Evolutionary conservation across 148 eudicot genomes (phyloP), one percentile per base, ranked within the genome.

Genomic region (Persicaria tinctoria): DNA sequence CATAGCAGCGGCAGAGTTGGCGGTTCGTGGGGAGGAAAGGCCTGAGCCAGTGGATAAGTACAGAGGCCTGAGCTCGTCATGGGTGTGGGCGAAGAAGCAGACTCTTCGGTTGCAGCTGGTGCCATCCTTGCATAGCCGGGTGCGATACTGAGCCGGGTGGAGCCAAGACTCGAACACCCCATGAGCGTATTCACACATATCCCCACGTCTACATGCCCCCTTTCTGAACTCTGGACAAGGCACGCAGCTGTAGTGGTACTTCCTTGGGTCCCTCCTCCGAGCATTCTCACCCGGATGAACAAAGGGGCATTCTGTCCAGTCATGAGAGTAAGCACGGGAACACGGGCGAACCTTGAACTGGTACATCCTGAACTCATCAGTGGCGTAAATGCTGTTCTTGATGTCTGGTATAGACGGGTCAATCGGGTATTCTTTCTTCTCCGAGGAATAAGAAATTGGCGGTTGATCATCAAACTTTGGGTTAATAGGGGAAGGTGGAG

Each of bases 241-340:
- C 23, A 91, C 93, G 78, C 97, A 91, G 76, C 93, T 89, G 63
- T 91, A 91, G 75, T 91, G 97, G 77, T 82, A 91, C 73, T 91
- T 91, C 70, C 97, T 77, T 0, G 92, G 97, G 75, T 91, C 97
- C 76, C 97, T 76, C 73, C 97, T 86, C 27, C 97, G 80, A 8
- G 97, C 97, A 72, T 91, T 91, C 78, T 91, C 97, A 7, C 97
- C 97, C 0, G 97, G 97, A 70, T 91, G 97, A 68, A 89, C 92
- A 79, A 91, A 91, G 3, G 97, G 97, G 82, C 97, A 91, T 75
- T 91, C 97, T 0, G 97, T 91, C 97, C 97, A 91, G 23, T 91
- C 97, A 78, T 91, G 97, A 6, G 97, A 89, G 68, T 91, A 91
- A 20, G 93, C 97, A 5, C 97, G 90, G 5, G 97, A 91, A 77